A percentile compares a stretch with the other conserved stretches of the same genome.
Evolutionary conservation across 352 stramenopile species (phyloP).

Genomic region (Globisporangium spinosum): DNA sequence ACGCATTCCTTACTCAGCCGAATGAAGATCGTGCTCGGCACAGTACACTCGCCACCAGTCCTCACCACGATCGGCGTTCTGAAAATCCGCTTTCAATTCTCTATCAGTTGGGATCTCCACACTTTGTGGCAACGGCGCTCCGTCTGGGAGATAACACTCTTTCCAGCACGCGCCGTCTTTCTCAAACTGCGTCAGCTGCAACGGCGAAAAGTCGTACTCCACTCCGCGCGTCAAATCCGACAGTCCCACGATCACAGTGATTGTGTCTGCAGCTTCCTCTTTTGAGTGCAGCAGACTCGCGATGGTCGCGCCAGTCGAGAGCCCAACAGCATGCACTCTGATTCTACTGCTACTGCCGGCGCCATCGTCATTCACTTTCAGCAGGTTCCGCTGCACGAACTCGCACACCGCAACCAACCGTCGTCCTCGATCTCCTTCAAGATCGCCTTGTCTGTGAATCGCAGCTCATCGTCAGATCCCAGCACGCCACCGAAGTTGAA

Average conservation of each 20-base stretch:
- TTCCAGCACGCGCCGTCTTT: conserved; percentile 52
- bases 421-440: conserved; percentile 52
- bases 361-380: conserved; percentile 11
- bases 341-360: background rate
- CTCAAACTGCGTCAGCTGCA: conserved; percentile 43
- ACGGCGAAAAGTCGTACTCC: conserved; percentile 48
- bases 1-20: conserved; percentile 48
- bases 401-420: conserved; percentile 35
- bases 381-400: conserved; percentile 32
- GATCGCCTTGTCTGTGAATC: conserved; percentile 57
- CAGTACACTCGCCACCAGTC: no score
- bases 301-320: conserved; percentile 74
- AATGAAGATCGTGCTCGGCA: conserved; percentile 50
- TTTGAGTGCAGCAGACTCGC: conserved; percentile 46
- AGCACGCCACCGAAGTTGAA: conserved; percentile 73
- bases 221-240: conserved; percentile 46
- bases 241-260: conserved; percentile 58
- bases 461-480: conserved; percentile 49
- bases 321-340: conserved; percentile 54
- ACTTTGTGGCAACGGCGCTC: conserved; percentile 30
- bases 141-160: conserved; percentile 61
- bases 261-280: conserved; percentile 36
- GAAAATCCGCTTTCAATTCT: conserved; percentile 11
- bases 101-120: conserved; percentile 45
- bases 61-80: no score